Evolutionary conservation across 805 yeast genomes (phyloP).

Genomic region (Nakazawaea sp.): DNA sequence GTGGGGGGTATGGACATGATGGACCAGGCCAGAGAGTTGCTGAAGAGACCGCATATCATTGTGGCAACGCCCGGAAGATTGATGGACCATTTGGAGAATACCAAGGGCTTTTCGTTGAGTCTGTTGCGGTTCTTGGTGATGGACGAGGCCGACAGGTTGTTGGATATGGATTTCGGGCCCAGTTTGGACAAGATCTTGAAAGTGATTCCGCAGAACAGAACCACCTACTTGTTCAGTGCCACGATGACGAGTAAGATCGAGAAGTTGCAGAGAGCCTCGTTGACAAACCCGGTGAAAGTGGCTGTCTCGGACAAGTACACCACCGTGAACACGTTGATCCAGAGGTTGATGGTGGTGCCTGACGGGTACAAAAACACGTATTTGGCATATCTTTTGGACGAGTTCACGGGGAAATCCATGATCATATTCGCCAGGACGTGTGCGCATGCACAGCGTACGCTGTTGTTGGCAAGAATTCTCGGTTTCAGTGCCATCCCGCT

Average conservation of each 20-base stretch:
- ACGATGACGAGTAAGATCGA: constrained; percentile 95
- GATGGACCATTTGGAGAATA: constrained; percentile 89
- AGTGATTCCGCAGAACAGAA: constrained; percentile 77
- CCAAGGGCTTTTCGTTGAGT: constrained; percentile 81
- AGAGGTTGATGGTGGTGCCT: constrained; percentile 83
- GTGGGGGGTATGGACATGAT: constrained; percentile 99
- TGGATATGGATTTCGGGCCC: constrained; percentile 96
- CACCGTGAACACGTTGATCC: constrained; percentile 91
- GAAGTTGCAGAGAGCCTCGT: constrained; percentile 88
- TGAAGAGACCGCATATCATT: constrained; percentile 89
- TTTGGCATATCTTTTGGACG: constrained; percentile 75
- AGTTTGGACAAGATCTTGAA: constrained; percentile 81
- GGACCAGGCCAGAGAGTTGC: constrained; percentile 92
- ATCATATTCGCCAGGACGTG: constrained; percentile 92
- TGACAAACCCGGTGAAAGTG: constrained; percentile 81
- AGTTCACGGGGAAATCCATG: constrained; percentile 74
- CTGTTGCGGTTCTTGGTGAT: constrained; percentile 77
- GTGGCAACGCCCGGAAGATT: constrained; percentile 91
- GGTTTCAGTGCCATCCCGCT: constrained; percentile 90
- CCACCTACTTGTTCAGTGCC: constrained; percentile 88
- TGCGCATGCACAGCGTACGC: constrained; percentile 89
- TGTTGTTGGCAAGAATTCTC: constrained; percentile 68
- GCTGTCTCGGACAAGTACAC: constrained; percentile 85
- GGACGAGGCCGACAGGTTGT: constrained; percentile 95
- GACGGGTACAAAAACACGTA: constrained; percentile 90